These are phyloP conservation scores for Trichoderma erinaceum DNA, from an alignment of 495 filamentous ascomycete genomes.

Conservation along the genomic window DNA sequence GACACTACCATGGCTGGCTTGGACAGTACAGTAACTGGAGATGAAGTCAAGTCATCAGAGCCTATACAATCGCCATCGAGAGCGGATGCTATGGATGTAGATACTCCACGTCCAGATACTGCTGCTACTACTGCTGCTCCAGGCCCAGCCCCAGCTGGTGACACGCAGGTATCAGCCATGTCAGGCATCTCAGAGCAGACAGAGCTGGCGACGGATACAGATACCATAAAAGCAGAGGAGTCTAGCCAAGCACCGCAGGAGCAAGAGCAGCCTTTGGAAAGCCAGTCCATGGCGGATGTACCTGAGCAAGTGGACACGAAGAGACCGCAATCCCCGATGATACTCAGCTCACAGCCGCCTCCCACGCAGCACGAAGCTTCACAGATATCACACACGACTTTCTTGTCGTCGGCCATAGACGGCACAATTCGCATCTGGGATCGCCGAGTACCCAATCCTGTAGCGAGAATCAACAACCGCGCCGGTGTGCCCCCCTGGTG, in stretches of 20 bases:
- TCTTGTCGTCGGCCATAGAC: slow-evolving; percentile 81
- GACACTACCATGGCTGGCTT: slow-evolving; percentile 35
- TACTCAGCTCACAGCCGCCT: slow-evolving; percentile 1
- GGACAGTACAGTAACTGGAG: not conserved
- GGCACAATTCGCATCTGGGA: slow-evolving; percentile 91
- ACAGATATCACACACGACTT: slow-evolving; percentile 59
- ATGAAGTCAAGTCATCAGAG: not conserved
- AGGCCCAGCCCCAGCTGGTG: not conserved
- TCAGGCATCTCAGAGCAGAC: not conserved
- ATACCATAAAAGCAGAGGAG: not conserved
- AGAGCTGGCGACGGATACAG: not conserved
- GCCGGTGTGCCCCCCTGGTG: slow-evolving; percentile 86
- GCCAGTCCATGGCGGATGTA: not conserved
- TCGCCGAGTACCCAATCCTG: slow-evolving; percentile 64
- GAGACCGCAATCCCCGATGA: not conserved
- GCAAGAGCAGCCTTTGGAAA: not conserved
- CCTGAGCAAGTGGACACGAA: not conserved
- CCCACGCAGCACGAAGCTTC: slow-evolving; percentile 29
- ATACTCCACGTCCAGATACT: not conserved
- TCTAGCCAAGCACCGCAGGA: not conserved
- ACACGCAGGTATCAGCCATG: not conserved
- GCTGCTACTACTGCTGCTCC: not conserved
- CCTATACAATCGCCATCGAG: not conserved
- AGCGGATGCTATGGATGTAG: slow-evolving; percentile 12
- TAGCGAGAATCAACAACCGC: slow-evolving; percentile 68